phyloP scores from a whole-genome alignment of 441 rosid species.

The Adansonia gregorii region DNA sequence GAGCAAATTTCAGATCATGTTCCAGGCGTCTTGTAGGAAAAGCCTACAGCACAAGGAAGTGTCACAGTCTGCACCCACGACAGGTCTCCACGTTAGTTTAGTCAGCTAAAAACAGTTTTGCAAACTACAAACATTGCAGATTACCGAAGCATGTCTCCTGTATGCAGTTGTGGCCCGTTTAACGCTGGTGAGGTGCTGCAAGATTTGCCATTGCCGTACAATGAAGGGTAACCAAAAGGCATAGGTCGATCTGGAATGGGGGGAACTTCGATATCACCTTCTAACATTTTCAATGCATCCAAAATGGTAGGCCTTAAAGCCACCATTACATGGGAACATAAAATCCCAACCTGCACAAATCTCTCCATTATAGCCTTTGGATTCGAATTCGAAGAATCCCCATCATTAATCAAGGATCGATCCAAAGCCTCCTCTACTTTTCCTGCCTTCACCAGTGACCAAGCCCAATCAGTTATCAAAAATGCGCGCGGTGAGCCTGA shows the following conservation, averaged over 20 bases:
- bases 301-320: conserved; percentile 77
- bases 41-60: background rate
- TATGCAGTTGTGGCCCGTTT: conserved; percentile 46
- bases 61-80: background rate
- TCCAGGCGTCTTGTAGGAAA: background rate
- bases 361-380: conserved; percentile 81
- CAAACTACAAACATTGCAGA: conserved; percentile 29
- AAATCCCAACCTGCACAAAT: conserved; percentile 74
- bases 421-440: conserved; percentile 64
- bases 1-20: background rate
- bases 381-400: conserved; percentile 46
- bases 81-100: background rate
- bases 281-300: conserved; percentile 84
- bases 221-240: conserved; percentile 51
- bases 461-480: conserved; percentile 87
- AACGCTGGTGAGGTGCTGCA: conserved; percentile 59
- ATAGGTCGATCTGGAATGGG: conserved; percentile 71
- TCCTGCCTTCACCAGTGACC: conserved; percentile 82
- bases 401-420: conserved; percentile 43
- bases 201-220: conserved; percentile 33
- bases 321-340: conserved; percentile 90
- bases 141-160: conserved; percentile 66
- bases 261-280: conserved; percentile 89
- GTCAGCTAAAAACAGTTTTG: conserved; percentile 27
- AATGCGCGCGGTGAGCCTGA: conserved; percentile 59